Base-by-base conservation (phyloP, 75 land plant species). In the Sequoiadendron giganteum region DNA sequence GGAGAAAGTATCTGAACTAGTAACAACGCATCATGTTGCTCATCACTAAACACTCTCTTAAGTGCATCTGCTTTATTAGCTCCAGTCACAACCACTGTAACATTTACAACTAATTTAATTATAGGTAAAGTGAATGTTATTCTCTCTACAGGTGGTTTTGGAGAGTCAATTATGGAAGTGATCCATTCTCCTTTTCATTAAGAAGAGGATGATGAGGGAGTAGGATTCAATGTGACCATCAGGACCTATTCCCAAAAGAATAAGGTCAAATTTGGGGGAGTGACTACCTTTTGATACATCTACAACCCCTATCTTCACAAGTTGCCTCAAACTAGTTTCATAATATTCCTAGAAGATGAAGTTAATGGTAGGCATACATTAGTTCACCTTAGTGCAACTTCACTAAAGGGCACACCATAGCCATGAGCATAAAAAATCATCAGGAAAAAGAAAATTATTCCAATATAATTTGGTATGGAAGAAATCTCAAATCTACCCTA, bases 211-310 rank as follows among this genome's bases (percentile, higher is more conserved):
- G 94, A 2, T 91, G 9, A 97, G 98, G 83, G 95, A 97, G 28
- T 94, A 91, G 28, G 96, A 97, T 40, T 97, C 98, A 28, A 97
- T 88, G 84, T 97, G 98, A 18, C 98, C 98, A 90, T 97, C 95
- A 34, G 95, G 97, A 0, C 98, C 98, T 93, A 97, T 94, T 15
- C 98, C 98, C 40, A 97, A 81, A 25, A 95, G 90, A 88, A 93
- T 92, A 47, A 95, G 90, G 89, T 95, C 97, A 87, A 95, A 95
- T 56, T 89, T 91, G 16, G 97, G 97, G 48, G 88, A 91, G 18
- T 88, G 7, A 85, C 32, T 36, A 36, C 0, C 38, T 36, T 36
- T 36, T 36, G 38, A 36, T 0, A 36, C 38, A 68, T 84, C 86
- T 15, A 92, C 40, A 72, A 90, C 86, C 30, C 86, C 47, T 11